phyloP scores from a whole-genome alignment of 768 basidiomycete species.

The Pisolithus sp. region DNA sequence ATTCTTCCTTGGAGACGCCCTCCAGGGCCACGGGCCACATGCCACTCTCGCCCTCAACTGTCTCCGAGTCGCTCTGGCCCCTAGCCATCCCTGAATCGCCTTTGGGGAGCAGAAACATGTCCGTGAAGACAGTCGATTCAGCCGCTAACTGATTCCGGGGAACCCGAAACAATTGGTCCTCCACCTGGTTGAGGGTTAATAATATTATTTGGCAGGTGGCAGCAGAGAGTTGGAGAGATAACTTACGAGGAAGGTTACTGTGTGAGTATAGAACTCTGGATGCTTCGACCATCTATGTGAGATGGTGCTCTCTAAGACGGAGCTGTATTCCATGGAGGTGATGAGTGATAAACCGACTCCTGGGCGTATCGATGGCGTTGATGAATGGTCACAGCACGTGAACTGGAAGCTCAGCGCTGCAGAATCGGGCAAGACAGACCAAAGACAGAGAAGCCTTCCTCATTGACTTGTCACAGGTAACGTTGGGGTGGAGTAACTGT shows the following conservation, averaged over 20 bases:
- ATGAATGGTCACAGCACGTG: too few relatives aligned
- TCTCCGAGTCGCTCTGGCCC: conserved; percentile 5
- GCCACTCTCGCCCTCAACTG: conserved; percentile 13
- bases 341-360: too few relatives aligned
- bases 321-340: too few relatives aligned
- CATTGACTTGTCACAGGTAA: too few relatives aligned
- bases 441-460: too few relatives aligned
- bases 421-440: too few relatives aligned
- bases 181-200: conserved; percentile 9
- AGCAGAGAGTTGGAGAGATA: background rate
- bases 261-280: conserved; percentile 6
- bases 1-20: conserved; percentile 13
- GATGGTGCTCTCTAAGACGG: too few relatives aligned
- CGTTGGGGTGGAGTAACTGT: too few relatives aligned
- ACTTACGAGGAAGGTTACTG: conserved; percentile 12
- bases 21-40: conserved; percentile 11
- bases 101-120: conserved; percentile 15
- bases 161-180: conserved; percentile 14
- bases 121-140: conserved; percentile 14
- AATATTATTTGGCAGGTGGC: background rate
- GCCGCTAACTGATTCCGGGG: conserved; percentile 11
- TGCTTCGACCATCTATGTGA: background rate
- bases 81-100: conserved; percentile 1
- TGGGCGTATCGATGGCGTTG: too few relatives aligned
- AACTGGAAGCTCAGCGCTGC: too few relatives aligned